Conservation (phyloP, 23 red algal species). For the Pyropia yezoensis region DNA sequence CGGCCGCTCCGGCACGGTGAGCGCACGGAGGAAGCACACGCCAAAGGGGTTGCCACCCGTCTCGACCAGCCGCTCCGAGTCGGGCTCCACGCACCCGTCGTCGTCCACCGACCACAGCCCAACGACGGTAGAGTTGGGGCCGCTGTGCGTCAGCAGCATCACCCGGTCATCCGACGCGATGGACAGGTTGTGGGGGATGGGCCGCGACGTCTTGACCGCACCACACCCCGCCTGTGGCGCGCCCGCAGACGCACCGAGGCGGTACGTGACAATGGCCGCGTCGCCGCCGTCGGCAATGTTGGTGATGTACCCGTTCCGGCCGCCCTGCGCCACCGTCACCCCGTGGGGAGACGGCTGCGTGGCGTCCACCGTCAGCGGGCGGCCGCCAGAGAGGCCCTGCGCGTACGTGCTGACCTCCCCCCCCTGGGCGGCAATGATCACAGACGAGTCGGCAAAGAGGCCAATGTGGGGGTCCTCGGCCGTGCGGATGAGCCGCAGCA, state of each 20-base stretch:
- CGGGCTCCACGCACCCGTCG: slow-evolving; percentile 9
- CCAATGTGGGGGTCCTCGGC: slow-evolving; percentile 14
- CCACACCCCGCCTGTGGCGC: background rate
- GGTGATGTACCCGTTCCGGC: slow-evolving; percentile 3
- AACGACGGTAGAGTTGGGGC: slow-evolving; percentile 3
- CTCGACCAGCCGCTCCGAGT: background rate
- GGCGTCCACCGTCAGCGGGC: background rate
- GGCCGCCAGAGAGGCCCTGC: background rate
- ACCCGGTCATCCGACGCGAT: slow-evolving; percentile 11
- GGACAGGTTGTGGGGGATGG: slow-evolving; percentile 10
- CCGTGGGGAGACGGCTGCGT: slow-evolving; percentile 27
- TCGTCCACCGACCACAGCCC: slow-evolving; percentile 8
- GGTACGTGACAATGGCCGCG: slow-evolving; percentile 8
- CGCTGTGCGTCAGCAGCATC: slow-evolving; percentile 23
- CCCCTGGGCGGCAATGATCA: slow-evolving; percentile 19
- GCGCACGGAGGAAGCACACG: slow-evolving; percentile 5
- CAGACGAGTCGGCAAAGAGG: slow-evolving; percentile 6
- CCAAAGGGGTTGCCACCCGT: slow-evolving; percentile 30
- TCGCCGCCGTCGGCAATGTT: slow-evolving; percentile 20
- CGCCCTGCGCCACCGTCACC: slow-evolving; percentile 4
- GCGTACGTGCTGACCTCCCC: slow-evolving; percentile 16
- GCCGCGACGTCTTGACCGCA: slow-evolving; percentile 6
- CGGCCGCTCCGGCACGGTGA: too few relatives aligned
- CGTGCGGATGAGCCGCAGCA: background rate
- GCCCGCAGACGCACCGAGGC: background rate